Base-by-base conservation (phyloP, 1,139 yeast genomes). In the Pichia sp. region DNA sequence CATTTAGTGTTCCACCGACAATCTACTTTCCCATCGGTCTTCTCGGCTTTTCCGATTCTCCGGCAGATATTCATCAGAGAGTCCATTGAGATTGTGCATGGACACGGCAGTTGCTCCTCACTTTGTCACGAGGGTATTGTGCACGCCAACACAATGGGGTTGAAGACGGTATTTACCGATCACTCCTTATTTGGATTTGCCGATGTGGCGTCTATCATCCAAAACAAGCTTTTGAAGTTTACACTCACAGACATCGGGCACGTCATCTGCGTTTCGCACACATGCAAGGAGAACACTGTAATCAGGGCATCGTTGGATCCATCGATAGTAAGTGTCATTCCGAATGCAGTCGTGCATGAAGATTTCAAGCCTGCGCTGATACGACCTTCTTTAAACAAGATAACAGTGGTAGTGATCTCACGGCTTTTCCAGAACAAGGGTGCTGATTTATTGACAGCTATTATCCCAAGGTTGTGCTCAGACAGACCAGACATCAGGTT, bases 401-500 rank as follows among this genome's bases (percentile, higher is more conserved):
- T 93, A 50, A 90, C 96, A 1, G 87, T 93, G 16, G 96, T 95
- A 38, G 95, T 90, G 19, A 93, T 95, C 23, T 88, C 97, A 3
- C 75, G 99, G 61, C 74, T 95, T 32, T 95, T 88, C 66, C 95
- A 95, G n/a, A 95, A 95, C 68, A 95, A 95, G 68, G 99, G 99
- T 29, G 95, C 96, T 0, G 99, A 92, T 66, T 73, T 95, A 31
- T 72, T 95, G 30, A 85, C 88, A 1, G 95, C 93, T 0, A 80
- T 90, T 13, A 87, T 95, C 30, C 99, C 99, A 0, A 74, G 84
- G 46, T 85, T 95, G 3, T 93, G 99, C 67, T 67, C 74, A 5
- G 70, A 74, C 10, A 80, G 85, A 57, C 78, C 82, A 0, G 78
- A 81, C 10, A 95, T 90, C 1, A 80, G 82, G 54, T 92, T 95